These are phyloP conservation scores for Lablab purpureus DNA, from an alignment of 306 rosid genomes.

Conservation along the genomic window DNA sequence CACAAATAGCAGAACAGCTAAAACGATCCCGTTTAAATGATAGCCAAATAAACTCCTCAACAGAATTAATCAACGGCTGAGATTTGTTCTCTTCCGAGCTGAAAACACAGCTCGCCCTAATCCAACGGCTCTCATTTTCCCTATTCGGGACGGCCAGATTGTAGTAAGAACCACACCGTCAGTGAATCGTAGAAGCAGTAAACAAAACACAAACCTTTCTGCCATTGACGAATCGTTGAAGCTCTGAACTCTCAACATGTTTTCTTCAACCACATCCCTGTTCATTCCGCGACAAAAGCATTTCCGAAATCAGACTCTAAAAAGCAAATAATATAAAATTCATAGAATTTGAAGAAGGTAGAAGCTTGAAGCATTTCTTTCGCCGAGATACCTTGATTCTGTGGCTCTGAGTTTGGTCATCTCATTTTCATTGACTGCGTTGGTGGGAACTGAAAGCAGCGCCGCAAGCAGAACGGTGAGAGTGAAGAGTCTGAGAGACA, in stretches of 20 bases:
- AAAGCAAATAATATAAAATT: not conserved
- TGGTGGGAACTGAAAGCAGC: slow-evolving; percentile 44
- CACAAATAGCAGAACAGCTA: not conserved
- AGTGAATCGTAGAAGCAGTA: not conserved
- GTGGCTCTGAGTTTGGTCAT: not conserved
- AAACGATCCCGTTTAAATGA: slow-evolving; percentile 41
- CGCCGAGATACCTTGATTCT: slow-evolving; percentile 54
- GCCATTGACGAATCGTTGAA: slow-evolving; percentile 74
- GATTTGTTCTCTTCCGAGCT: slow-evolving; percentile 10
- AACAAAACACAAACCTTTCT: slow-evolving; percentile 60
- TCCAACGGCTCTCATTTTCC: slow-evolving; percentile 12
- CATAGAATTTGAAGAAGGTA: slow-evolving; percentile 34
- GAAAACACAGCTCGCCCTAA: not conserved
- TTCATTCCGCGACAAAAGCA: not conserved
- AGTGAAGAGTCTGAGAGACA: slow-evolving; percentile 40
- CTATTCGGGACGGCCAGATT: slow-evolving; percentile 33
- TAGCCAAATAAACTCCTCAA: slow-evolving; percentile 28
- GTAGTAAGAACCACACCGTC: not conserved
- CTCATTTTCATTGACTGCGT: slow-evolving; percentile 42
- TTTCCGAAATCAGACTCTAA: slow-evolving; percentile 31
- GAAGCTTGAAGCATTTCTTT: not conserved
- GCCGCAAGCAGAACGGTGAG: slow-evolving; percentile 40
- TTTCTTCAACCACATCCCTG: slow-evolving; percentile 56
- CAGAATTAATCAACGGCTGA: slow-evolving; percentile 42
- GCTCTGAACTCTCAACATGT: slow-evolving; percentile 56